Base-by-base conservation (phyloP, 306 rosid genomes). In the Corylus americana region DNA sequence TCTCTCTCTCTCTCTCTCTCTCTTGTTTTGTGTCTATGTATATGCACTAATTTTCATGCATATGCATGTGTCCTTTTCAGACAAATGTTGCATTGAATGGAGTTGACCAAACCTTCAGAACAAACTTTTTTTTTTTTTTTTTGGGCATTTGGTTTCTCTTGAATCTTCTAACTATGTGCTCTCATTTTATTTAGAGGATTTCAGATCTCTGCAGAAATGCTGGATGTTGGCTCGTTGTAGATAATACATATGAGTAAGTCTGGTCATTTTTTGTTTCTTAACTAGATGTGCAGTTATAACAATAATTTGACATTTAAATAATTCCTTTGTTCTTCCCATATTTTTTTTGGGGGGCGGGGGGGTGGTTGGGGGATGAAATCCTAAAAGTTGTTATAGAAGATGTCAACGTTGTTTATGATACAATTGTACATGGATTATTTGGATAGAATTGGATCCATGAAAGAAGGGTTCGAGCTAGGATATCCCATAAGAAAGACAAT, bases 161-260 rank as follows among this genome's bases (percentile, higher is more conserved):
- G 1, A 70, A 72, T 37, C 73, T 78, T 81, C 86, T 88, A 75
- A 89, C 61, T 64, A 47, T 55, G 20, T 78, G 35, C 13, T 77
- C 75, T 78, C 70, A 75, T 71, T 75, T 85, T 75, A 75, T 49
- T 55, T 91, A 94, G 98, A 91, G 97, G 89, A 92, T 94, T 74
- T 86, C 97, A 45, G 86, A 92, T 82, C 73, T 92, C 74, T 94
- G 98, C 83, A 66, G 80, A 81, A 75, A 87, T 9, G 94, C 95
- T 72, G 98, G 98, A 50, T 86, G 90, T 64, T 94, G 98, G 98
- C 96, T 94, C 57, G 84, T 94, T 66, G 96, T 92, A 78, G 98
- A 94, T 83, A 94, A 94, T 74, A 94, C 98, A 75, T 94, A 92
- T 25, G 98, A 94, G 98, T 94, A 91, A 83, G 91, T 86, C 5